Evolutionary conservation across 345 rosid species (phyloP), one percentile per base, ranked within the genome.

Genomic region (Arabis hirsuta): DNA sequence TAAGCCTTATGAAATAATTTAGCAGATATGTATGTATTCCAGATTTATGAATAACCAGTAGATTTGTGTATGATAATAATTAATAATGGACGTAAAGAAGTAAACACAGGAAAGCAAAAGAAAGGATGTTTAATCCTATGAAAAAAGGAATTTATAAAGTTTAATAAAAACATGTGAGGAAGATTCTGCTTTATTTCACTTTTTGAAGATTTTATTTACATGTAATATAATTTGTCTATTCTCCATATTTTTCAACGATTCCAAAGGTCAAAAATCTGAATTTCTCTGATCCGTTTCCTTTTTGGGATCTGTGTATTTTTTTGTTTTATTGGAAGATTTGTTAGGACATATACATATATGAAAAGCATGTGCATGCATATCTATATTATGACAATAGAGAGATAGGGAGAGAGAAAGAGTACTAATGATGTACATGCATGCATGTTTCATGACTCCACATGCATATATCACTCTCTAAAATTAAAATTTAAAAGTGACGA

Each of bases 311-410:
- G 80, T 71, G 76, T 71, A 50, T 57, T 38, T 41, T 50, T 75
- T 76, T 76, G 76, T 65, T 36, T 61, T 78, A 42, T 76, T 57
- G 67, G 67, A 76, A 78, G 76, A 82, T 72, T 64, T 77, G 57
- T 46, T 71, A 67, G 74, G 73, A 75, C 74, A 61, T 24, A 53
- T 2, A 60, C 73, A 55, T 53, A 69, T 63, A 73, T 74, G 36
- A 72, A 55, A 73, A 34, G 77, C 78, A 51, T 76, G 76, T 76
- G 73, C 47, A 82, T 80, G 69, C 69, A 75, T 74, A 71, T 73
- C 34, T 77, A 59, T 68, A 76, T 62, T 76, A 78, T 67, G 62
- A 74, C 31, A 59, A 20, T 16, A 60, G 48, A 73, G 51, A 73
- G 27, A 52, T 9, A 38, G 11, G 7, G 4, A 44, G 12, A 46